Conservation (phyloP, 1,139 yeast species). For the Zygosaccharomyces sapae region DNA sequence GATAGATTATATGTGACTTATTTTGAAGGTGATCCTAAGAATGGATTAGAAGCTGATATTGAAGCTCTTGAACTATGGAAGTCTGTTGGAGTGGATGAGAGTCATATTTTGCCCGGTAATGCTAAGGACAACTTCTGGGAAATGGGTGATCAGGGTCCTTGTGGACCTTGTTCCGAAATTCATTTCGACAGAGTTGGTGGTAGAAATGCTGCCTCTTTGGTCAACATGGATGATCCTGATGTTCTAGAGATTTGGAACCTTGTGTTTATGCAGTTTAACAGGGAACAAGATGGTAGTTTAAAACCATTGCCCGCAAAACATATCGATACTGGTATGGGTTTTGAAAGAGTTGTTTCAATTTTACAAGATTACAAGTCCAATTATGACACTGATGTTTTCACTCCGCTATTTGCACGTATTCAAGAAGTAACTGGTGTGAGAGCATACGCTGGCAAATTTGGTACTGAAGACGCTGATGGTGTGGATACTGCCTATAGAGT, state of each 20-base stretch:
- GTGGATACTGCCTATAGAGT: constrained; percentile 98
- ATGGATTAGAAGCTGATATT: constrained; percentile 87
- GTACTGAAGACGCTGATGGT: constrained; percentile 87
- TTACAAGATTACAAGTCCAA: constrained; percentile 87
- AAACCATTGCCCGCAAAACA: constrained; percentile 87
- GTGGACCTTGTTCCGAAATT: constrained; percentile 98
- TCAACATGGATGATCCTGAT: constrained; percentile 95
- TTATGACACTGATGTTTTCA: constrained; percentile 95
- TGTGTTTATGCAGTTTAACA: constrained; percentile 92
- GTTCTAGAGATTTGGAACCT: constrained; percentile 97
- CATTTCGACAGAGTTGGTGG: constrained; percentile 98
- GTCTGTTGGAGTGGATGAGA: constrained; percentile 82
- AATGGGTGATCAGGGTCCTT: constrained; percentile 99
- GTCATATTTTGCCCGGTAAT: constrained; percentile 88
- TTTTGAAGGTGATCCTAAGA: constrained; percentile 83
- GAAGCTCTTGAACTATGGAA: constrained; percentile 90
- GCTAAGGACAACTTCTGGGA: constrained; percentile 97
- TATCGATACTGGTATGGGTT: constrained; percentile 98
- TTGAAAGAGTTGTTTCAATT: constrained; percentile 92
- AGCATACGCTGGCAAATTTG: constrained; percentile 88
- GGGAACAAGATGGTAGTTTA: constrained; percentile 84
- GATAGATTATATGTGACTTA: constrained; percentile 90
- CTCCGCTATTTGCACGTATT: constrained; percentile 77
- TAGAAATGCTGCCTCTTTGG: constrained; percentile 84
- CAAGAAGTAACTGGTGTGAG: constrained; percentile 92